Base-by-base conservation (phyloP, 2,329 filamentous ascomycete species). In the Fusarium compactum region DNA sequence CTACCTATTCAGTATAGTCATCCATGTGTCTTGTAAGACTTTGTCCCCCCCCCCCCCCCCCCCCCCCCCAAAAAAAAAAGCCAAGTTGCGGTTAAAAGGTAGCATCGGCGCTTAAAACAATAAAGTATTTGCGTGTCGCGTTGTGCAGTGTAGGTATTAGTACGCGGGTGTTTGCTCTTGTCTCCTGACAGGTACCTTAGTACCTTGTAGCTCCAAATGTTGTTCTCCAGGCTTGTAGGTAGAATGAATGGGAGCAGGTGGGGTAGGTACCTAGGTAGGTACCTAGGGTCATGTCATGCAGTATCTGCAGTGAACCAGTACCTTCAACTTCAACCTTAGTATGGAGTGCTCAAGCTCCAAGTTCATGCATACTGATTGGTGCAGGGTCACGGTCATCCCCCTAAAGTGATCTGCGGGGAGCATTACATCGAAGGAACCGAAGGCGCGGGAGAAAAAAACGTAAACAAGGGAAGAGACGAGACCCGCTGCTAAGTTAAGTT, bases 381-480 rank as follows among this genome's bases (percentile, higher is more conserved):
- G 34, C 24, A 67, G 27, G n/a, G 50, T 22, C 51, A 47, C 52
- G 40, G 22, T 25, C 56, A 67, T 32, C 40, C 40, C 25, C 41
- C 64, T 44, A 65, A 66, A 41, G 40, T 41, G 43, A 57, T 69
- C 67, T 64, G 56, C 63, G 69, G 62, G 60, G 65, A 58, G 55
- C 61, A 62, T 55, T 44, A 62, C 41, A 65, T 65, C 38, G 60
- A 41, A 58, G 52, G 48, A 48, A 32, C 50, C 50, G 46, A 45
- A 64, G 61, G 32, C 34, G 47, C 50, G 59, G 59, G 61, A 44
- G 61, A 24, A 47, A 61, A 65, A 69, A 74, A 74, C 69, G 72
- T 75, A 74, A 74, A 73, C 72, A 74, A 69, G 48, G 62, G 55
- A 46, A 53, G 44, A 18, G 34, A 38, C 34, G 34, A 46, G 63